Percentiles rank a stretch among this genome's conserved stretches.
Evolutionary conservation across 2,329 filamentous ascomycete genomes (phyloP).

Genomic region (Claviceps monticola): DNA sequence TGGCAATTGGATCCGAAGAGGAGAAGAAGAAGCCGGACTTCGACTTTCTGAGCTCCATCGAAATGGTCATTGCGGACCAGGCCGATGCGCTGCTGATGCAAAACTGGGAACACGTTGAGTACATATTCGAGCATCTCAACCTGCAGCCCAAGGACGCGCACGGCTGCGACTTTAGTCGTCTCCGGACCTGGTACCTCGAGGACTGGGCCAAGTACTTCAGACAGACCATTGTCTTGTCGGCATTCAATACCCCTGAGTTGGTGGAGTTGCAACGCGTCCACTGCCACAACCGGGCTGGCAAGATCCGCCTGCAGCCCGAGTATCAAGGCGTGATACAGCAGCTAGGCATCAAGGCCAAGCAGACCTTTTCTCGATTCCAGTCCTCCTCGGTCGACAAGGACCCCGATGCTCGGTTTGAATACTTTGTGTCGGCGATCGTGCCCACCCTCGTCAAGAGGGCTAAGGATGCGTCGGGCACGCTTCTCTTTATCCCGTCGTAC

Average conservation of each 20-base stretch:
- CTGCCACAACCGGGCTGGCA: constrained; percentile 71
- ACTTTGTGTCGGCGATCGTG: constrained; percentile 72
- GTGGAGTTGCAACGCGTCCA: constrained; percentile 63
- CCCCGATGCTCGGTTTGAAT: constrained; percentile 79
- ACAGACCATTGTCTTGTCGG: constrained; percentile 70
- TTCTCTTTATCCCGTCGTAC: constrained; percentile 87
- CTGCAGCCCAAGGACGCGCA: constrained; percentile 78
- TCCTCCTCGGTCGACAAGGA: constrained; percentile 56
- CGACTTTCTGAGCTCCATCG: constrained; percentile 89
- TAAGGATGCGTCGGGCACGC: constrained; percentile 52
- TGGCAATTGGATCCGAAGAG: constrained; percentile 73
- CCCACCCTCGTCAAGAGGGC: constrained; percentile 57
- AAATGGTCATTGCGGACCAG: constrained; percentile 81
- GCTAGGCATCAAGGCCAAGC: constrained; percentile 56
- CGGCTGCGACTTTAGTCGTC: constrained; percentile 84
- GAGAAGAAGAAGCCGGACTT: constrained; percentile 51
- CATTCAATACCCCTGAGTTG: constrained; percentile 80
- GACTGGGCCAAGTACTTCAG: constrained; percentile 66
- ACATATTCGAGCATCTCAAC: constrained; percentile 85
- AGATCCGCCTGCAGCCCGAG: constrained; percentile 55
- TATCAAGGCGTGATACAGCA: constrained; percentile 63
- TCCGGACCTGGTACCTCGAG: constrained; percentile 88
- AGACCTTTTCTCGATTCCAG: constrained; percentile 84
- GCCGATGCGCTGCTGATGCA: constrained; percentile 92
- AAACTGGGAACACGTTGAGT: constrained; percentile 93